These are phyloP conservation scores for Tetrapisispora arboricola DNA, from an alignment of 805 yeast species.

Conservation along the genomic window DNA sequence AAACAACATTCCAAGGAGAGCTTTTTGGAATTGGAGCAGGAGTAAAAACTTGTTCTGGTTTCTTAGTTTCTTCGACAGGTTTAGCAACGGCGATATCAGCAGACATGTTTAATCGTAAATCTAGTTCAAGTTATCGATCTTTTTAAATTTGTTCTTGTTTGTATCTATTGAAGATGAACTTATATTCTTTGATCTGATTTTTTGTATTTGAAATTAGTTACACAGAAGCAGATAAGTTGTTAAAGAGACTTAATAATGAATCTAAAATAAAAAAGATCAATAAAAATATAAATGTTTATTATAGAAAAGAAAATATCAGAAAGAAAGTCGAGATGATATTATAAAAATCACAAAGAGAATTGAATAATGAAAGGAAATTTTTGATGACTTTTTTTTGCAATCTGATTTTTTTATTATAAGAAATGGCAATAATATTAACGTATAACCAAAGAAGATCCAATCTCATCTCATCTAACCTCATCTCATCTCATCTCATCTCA, in stretches of 20 bases:
- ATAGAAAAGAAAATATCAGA: too few relatives aligned
- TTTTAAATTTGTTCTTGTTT: background rate
- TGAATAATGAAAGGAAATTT: too few relatives aligned
- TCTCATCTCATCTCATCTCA: constrained; percentile 1
- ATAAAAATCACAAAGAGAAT: too few relatives aligned
- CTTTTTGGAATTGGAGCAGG: constrained; percentile 29
- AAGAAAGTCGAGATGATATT: too few relatives aligned
- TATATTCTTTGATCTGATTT: too few relatives aligned
- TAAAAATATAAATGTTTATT: too few relatives aligned
- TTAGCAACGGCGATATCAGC: constrained; percentile 4
- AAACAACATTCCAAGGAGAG: constrained; percentile 27
- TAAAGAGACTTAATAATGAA: too few relatives aligned
- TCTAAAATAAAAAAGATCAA: too few relatives aligned
- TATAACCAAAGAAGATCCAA: background rate
- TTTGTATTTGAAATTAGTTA: too few relatives aligned
- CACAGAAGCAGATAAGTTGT: too few relatives aligned
- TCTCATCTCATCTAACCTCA: constrained; percentile 1
- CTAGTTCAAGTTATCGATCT: background rate
- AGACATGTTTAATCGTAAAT: constrained; percentile 2
- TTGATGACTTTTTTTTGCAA: too few relatives aligned
- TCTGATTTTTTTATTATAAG: too few relatives aligned
- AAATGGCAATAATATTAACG: background rate
- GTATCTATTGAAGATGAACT: background rate
- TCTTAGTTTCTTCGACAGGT: constrained; percentile 5
- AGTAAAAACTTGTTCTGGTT: constrained; percentile 11